phyloP scores from a whole-genome alignment of 176 grass and related monocot species.

The Aegilops sharonensis region DNA sequence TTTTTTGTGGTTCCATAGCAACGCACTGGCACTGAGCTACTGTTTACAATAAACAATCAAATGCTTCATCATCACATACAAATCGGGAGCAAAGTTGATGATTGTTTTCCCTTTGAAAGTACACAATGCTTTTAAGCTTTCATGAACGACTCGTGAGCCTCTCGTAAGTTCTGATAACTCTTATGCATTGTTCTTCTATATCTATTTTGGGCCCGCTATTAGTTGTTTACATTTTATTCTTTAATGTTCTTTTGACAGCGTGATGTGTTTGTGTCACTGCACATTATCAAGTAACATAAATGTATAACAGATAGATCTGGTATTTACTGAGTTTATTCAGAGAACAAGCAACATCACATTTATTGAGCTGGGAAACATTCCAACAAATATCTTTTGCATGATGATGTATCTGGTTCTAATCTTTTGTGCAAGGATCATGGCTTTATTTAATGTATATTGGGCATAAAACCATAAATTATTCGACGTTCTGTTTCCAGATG shows the following conservation, averaged over 20 bases:
- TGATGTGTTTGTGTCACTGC: background rate
- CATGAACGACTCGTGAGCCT: background rate
- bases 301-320: background rate
- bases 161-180: background rate
- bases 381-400: background rate
- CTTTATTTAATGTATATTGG: background rate
- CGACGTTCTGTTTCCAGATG: background rate
- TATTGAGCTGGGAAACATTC: constrained; percentile 3
- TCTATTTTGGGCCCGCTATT: background rate
- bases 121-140: background rate
- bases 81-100: background rate
- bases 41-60: background rate
- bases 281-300: background rate
- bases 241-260: background rate
- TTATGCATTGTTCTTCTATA: background rate
- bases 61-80: background rate
- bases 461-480: background rate
- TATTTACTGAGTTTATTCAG: background rate
- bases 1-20: too few species aligned
- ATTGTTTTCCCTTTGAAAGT: background rate
- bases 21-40: too few species aligned
- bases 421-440: constrained; percentile 1
- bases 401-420: background rate
- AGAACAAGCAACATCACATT: background rate
- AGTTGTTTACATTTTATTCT: background rate